phyloP scores from a whole-genome alignment of 495 filamentous ascomycete genomes.

The Platismatia glauca region DNA sequence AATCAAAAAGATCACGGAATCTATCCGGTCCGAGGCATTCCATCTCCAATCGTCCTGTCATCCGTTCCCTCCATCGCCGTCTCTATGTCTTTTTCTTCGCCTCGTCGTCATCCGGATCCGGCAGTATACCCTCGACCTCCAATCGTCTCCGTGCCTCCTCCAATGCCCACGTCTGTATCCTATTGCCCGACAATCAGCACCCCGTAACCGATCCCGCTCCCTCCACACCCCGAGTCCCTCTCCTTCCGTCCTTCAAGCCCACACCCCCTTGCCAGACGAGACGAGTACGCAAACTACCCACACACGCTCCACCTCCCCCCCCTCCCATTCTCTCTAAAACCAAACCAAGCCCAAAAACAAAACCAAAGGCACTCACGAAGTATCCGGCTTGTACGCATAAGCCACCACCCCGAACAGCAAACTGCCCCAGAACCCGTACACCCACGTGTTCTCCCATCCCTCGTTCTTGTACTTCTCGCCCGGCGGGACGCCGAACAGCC shows the following conservation, averaged over 20 bases:
- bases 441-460: slow-evolving; percentile 85
- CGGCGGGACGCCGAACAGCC: slow-evolving; percentile 83
- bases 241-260: not conserved
- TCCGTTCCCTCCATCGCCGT: not conserved
- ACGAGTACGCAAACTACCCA: not conserved
- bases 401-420: slow-evolving; percentile 63
- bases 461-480: slow-evolving; percentile 93
- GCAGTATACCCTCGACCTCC: slow-evolving; percentile 88
- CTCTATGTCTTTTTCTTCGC: slow-evolving; percentile 12
- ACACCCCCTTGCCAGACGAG: not conserved
- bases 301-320: not conserved
- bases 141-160: slow-evolving; percentile 90
- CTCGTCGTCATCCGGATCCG: slow-evolving; percentile 56
- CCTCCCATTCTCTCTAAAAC: not conserved
- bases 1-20: not conserved
- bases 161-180: slow-evolving; percentile 98
- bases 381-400: slow-evolving; percentile 97
- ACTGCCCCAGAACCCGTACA: slow-evolving; percentile 86
- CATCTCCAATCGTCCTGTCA: not conserved
- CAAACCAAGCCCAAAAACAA: no score
- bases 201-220: not conserved
- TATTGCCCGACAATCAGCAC: slow-evolving; percentile 27
- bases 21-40: not conserved
- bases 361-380: slow-evolving; percentile 60
- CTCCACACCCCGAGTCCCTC: not conserved